Percentiles rank a stretch among this genome's conserved stretches.
Evolutionary conservation across 306 rosid species (phyloP).

Genomic region (Cucurbita pepo): DNA sequence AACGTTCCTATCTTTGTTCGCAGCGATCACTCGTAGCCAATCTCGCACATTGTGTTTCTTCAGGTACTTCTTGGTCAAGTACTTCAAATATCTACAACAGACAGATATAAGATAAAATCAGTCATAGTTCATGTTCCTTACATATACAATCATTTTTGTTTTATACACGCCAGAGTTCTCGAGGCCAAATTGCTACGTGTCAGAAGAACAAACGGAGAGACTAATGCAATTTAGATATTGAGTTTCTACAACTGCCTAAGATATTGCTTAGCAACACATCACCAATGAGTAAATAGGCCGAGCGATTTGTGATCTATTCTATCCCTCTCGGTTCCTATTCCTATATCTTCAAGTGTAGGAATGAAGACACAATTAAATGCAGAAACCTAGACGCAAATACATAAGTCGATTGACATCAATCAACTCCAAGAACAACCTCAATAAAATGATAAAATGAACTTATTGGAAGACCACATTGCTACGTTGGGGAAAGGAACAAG

Average conservation of each 20-base stretch:
- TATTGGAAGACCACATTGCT: neutral
- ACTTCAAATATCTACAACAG: constrained; percentile 34
- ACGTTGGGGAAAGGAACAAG: neutral
- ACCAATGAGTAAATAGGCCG: neutral
- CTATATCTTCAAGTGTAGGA: neutral
- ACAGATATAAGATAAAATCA: neutral
- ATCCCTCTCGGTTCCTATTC: neutral
- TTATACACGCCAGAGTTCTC: neutral
- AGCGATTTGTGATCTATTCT: neutral
- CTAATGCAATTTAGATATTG: neutral
- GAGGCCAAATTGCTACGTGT: neutral
- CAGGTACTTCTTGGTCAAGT: constrained; percentile 38
- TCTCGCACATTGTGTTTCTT: constrained; percentile 52
- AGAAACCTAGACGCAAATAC: neutral
- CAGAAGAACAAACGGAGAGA: neutral
- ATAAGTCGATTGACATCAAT: neutral
- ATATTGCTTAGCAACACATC: neutral
- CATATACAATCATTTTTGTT: too few relatives aligned
- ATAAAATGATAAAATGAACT: neutral
- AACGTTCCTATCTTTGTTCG: constrained; percentile 45
- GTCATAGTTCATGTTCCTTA: neutral
- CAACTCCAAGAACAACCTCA: neutral
- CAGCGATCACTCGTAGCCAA: constrained; percentile 47
- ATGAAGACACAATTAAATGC: neutral
- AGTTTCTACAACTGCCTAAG: neutral